Conservation (phyloP, 306 rosid genomes). For the Cicer arietinum region DNA sequence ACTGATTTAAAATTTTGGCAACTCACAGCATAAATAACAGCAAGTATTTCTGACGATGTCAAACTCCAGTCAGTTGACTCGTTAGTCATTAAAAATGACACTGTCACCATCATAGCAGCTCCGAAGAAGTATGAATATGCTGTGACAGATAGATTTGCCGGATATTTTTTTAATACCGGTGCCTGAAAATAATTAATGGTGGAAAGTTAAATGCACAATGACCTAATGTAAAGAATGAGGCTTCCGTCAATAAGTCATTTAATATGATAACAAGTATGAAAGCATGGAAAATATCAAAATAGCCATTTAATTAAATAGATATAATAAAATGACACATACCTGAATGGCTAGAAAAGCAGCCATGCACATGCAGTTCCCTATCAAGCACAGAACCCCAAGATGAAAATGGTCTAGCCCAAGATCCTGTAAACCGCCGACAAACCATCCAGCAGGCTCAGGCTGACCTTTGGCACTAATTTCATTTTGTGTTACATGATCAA, state of each 20-base stretch:
- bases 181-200: slow-evolving; percentile 68
- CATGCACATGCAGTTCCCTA: slow-evolving; percentile 97
- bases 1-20: slow-evolving; percentile 35
- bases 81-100: slow-evolving; percentile 62
- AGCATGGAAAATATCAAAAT: too few species aligned
- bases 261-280: slow-evolving; percentile 27
- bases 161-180: slow-evolving; percentile 76
- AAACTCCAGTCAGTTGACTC: slow-evolving; percentile 78
- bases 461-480: slow-evolving; percentile 86
- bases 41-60: slow-evolving; percentile 72
- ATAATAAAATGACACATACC: slow-evolving; percentile 51
- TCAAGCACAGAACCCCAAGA: slow-evolving; percentile 82
- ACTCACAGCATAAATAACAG: slow-evolving; percentile 89
- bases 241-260: slow-evolving; percentile 23
- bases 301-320: not conserved
- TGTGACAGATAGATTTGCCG: slow-evolving; percentile 80
- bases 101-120: slow-evolving; percentile 66
- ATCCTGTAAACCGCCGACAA: slow-evolving; percentile 58
- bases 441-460: slow-evolving; percentile 87
- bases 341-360: slow-evolving; percentile 88
- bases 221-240: not conserved
- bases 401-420: slow-evolving; percentile 75
- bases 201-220: slow-evolving; percentile 20
- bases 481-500: slow-evolving; percentile 41
- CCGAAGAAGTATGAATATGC: slow-evolving; percentile 86